Evolutionary conservation across 257 asterid species (phyloP).

Genomic region (Voacanga thouarsii): DNA sequence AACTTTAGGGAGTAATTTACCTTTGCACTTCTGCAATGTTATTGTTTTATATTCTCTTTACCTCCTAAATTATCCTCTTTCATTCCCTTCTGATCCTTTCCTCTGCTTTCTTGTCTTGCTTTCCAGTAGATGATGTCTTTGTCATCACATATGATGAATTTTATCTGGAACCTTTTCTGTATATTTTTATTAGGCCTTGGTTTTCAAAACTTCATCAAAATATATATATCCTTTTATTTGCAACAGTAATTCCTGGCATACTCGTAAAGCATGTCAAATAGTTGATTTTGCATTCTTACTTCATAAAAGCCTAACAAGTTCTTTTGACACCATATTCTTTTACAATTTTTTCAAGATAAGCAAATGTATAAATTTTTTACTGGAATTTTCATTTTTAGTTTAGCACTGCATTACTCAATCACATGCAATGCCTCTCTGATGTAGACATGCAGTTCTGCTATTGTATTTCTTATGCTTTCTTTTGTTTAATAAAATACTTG

Average conservation of each 20-base stretch:
- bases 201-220: not conserved
- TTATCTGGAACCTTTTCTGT: not conserved
- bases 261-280: not conserved
- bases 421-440: not conserved
- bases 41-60: not conserved
- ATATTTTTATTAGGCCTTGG: not conserved
- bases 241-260: not conserved
- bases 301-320: not conserved
- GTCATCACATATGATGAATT: not conserved
- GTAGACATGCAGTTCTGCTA: no score
- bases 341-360: no score
- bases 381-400: no score
- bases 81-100: not conserved
- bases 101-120: not conserved
- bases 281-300: not conserved
- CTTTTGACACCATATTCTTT: no score
- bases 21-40: slow-evolving; percentile 7
- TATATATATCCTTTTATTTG: not conserved
- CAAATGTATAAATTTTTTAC: no score
- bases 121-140: not conserved
- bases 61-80: not conserved
- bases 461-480: not conserved
- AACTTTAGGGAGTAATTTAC: slow-evolving; percentile 92
- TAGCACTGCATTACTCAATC: not conserved
- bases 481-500: no score